These are phyloP conservation scores for Cladosporium phlei DNA, from an alignment of 2,329 filamentous ascomycete genomes.

Conservation along the genomic window DNA sequence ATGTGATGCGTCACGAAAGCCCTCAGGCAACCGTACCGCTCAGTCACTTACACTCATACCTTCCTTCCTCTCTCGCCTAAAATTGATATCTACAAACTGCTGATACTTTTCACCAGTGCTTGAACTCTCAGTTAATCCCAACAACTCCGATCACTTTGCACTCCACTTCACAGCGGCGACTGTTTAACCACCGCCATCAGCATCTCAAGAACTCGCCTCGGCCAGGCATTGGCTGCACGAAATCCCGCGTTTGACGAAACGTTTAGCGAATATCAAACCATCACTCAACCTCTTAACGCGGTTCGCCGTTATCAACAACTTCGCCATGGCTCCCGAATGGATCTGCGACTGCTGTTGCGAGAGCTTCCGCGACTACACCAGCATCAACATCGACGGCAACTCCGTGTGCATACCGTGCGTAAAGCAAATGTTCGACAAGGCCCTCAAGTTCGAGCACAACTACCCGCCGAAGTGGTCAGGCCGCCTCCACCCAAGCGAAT, in stretches of 20 bases:
- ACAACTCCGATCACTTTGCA: no score
- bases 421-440: conserved; percentile 6
- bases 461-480: conserved; percentile 1
- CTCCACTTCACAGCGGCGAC: no score
- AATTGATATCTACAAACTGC: no score
- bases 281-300: no score
- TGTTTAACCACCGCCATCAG: no score
- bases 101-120: no score
- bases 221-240: no score
- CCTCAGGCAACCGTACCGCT: background rate
- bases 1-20: conserved; percentile 1
- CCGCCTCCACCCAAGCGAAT: conserved; percentile 1
- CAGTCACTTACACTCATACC: background rate
- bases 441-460: conserved; percentile 6
- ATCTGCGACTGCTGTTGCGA: conserved; percentile 5
- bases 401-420: background rate
- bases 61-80: no score
- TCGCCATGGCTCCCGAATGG: conserved; percentile 2
- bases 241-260: no score
- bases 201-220: no score
- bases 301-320: background rate
- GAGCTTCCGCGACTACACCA: background rate
- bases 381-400: conserved; percentile 2
- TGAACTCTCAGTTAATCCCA: no score
- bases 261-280: no score